Percentiles rank a stretch among this genome's conserved stretches.
phyloP scores from a whole-genome alignment of 2,329 filamentous ascomycete genomes.

The Akanthomyces lecanii region DNA sequence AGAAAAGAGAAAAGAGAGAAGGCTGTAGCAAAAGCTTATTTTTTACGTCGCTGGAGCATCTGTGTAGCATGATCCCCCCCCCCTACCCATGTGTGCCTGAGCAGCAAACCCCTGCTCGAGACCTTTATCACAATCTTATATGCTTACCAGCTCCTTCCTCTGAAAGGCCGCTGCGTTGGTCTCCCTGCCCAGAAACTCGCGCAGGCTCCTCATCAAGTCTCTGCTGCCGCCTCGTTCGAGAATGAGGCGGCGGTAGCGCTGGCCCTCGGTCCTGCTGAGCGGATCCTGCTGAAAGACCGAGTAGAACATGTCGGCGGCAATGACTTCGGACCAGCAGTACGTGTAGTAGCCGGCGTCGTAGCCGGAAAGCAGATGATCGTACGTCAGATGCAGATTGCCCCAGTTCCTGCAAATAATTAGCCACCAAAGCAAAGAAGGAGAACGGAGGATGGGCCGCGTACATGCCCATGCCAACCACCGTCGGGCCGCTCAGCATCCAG shows the following conservation, averaged over 20 bases:
- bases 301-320: neutral
- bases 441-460: neutral
- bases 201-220: neutral
- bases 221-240: neutral
- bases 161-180: neutral
- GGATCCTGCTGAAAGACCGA: neutral
- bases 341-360: neutral
- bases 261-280: neutral
- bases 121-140: neutral
- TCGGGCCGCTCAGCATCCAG: neutral
- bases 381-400: neutral
- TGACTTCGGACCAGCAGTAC: neutral
- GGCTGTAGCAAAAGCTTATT: no score
- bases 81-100: no score
- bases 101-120: neutral
- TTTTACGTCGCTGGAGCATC: no score
- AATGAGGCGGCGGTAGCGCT: neutral
- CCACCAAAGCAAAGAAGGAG: neutral
- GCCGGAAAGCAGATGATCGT: neutral
- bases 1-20: no score
- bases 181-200: no score
- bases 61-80: no score
- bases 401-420: neutral
- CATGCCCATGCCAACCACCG: neutral
- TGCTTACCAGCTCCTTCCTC: neutral